Evolutionary conservation across 345 rosid genomes (phyloP), one percentile per base, ranked within the genome.

Genomic region (Turritis glabra): DNA sequence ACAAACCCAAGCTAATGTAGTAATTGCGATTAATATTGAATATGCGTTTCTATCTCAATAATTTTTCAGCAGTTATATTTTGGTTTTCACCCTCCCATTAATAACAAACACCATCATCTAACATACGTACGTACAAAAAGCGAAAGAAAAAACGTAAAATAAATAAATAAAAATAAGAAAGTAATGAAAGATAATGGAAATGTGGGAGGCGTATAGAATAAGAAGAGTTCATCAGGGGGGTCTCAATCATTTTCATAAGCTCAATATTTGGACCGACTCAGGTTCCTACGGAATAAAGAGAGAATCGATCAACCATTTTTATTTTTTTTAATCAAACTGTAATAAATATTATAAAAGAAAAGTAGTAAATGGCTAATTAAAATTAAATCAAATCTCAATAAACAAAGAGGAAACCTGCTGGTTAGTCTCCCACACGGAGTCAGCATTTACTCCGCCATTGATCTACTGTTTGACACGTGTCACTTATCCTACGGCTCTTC

Each of bases 231-330:
- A 43, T 43, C 48, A 41, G 46, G 46, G 14, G 44, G 44, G 71
- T 82, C 54, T 87, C 88, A 84, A 90, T 90, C 87, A 89, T 87
- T 89, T 69, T 81, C 85, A 73, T 65, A 40, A 69, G 81, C 89
- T 83, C 84, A 84, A 84, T 77, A 71, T 80, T 88, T 83, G 81
- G 82, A 80, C 88, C 86, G 64, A 77, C 85, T 80, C 87, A 61
- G 22, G 23, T 51, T 68, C 48, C 17, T 41, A 18, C 10, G 41
- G 8, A 32, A 51, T 13, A 32, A 11, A 40, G 7, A 63, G 7
- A 72, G 32, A 54, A 35, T 54, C 40, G 18, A 64, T 29, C 30
- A 37, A 8, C 2, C 2, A 32, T 37, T 11, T 11, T 37, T 35
- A 6, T 32, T 32, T 32, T 33, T 33, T 33, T 2, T 33, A 8